A percentile compares a stretch with the other conserved stretches of the same genome.
phyloP scores from a whole-genome alignment of 495 filamentous ascomycete genomes.

The Cercophora samala region DNA sequence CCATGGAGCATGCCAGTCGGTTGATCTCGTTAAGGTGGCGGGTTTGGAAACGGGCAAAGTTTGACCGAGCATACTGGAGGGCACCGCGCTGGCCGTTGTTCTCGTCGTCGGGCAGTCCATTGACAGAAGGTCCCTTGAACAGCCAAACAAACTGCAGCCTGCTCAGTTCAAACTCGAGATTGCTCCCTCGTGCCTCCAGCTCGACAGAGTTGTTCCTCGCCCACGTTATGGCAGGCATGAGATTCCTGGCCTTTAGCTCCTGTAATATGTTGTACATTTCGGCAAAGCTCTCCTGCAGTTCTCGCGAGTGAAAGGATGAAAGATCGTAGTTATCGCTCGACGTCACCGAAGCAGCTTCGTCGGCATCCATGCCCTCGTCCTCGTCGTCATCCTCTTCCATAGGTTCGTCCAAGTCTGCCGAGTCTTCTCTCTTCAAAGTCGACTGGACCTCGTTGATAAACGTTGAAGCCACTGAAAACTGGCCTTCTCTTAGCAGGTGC shows the following conservation, averaged over 20 bases:
- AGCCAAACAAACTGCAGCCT: conserved; percentile 84
- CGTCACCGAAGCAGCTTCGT: conserved; percentile 9
- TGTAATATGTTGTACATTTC: conserved; percentile 88
- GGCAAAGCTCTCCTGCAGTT: conserved; percentile 74
- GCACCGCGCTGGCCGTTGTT: conserved; percentile 50
- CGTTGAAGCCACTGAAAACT: conserved; percentile 79
- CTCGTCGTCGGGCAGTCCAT: conserved; percentile 44
- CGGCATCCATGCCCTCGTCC: not conserved
- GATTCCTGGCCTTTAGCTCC: conserved; percentile 67
- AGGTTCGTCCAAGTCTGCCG: conserved; percentile 19
- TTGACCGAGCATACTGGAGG: conserved; percentile 64
- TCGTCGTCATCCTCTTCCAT: conserved; percentile 32
- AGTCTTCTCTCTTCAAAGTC: conserved; percentile 20
- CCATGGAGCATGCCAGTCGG: conserved; percentile 71
- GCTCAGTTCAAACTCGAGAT: conserved; percentile 90
- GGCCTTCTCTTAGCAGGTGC: conserved; percentile 92
- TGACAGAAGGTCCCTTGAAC: conserved; percentile 52
- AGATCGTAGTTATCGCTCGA: conserved; percentile 40
- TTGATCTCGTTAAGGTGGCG: conserved; percentile 73
- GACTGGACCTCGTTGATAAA: conserved; percentile 64
- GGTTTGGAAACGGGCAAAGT: conserved; percentile 55
- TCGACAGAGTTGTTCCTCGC: conserved; percentile 63
- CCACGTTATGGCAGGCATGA: conserved; percentile 84
- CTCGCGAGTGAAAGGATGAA: conserved; percentile 57
- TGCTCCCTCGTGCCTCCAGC: conserved; percentile 80